Percentiles rank a stretch among this genome's conserved stretches.
Evolutionary conservation across 495 filamentous ascomycete genomes (phyloP).

Genomic region (Evernia prunastri): DNA sequence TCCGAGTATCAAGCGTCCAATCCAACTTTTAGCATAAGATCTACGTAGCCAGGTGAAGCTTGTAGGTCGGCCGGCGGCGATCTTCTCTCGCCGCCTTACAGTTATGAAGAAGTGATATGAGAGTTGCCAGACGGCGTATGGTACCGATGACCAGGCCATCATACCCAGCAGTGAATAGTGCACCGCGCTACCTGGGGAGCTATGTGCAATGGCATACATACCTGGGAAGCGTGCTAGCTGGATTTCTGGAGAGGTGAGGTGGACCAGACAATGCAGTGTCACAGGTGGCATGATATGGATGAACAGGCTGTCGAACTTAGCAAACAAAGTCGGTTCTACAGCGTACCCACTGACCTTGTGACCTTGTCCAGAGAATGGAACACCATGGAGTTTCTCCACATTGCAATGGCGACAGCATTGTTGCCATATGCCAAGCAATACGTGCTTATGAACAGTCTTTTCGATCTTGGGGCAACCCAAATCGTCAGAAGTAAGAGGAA

Average conservation of each 20-base stretch:
- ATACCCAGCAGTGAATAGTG: constrained; percentile 78
- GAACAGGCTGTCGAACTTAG: constrained; percentile 57
- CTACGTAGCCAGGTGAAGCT: constrained; percentile 95
- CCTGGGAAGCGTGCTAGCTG: constrained; percentile 76
- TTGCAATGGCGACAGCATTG: constrained; percentile 95
- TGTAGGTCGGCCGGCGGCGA: constrained; percentile 89
- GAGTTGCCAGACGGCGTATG: constrained; percentile 89
- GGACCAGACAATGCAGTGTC: constrained; percentile 84
- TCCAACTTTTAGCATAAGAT: constrained; percentile 79
- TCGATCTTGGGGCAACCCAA: constrained; percentile 87
- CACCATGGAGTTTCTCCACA: constrained; percentile 98
- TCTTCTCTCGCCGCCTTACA: constrained; percentile 84
- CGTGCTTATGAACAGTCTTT: constrained; percentile 85
- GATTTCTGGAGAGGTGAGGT: constrained; percentile 59
- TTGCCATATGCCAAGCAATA: constrained; percentile 93
- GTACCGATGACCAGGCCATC: constrained; percentile 88
- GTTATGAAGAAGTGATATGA: constrained; percentile 90
- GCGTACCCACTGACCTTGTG: constrained; percentile 52
- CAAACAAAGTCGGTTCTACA: neutral
- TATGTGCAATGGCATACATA: constrained; percentile 72
- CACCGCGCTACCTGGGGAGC: constrained; percentile 58
- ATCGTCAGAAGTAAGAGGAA: constrained; percentile 72
- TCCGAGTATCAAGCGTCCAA: constrained; percentile 75
- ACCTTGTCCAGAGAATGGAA: constrained; percentile 97
- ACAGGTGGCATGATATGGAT: constrained; percentile 99